Evolutionary conservation across 331 rosid genomes (phyloP), one percentile per base, ranked within the genome.

Genomic region (Arachis monticola): DNA sequence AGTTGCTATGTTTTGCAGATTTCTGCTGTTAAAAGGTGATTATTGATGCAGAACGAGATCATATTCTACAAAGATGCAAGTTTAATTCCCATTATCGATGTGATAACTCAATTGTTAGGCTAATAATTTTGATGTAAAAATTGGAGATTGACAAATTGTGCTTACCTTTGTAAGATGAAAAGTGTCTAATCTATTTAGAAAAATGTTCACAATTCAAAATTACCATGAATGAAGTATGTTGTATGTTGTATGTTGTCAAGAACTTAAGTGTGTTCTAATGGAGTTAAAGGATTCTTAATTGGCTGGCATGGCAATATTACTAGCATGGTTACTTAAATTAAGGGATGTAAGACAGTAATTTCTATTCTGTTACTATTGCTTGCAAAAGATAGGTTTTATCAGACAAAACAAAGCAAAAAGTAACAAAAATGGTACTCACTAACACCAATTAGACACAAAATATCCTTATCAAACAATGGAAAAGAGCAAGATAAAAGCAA

Each of bases 271-370:
- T 57, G 22, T 57, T 59, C 64, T 9, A 30, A 3, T 30, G 42
- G 64, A 59, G 64, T 59, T 59, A 47, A 47, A 57, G 35, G 61
- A 57, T 53, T 57, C 61, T 57, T 32, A 4, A 57, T 57, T 22
- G 9, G 35, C 14, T 57, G 35, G 32, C 35, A 13, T 53, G 8
- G 1, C 61, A 57, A 14, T 32, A 10, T 17, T 57, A 6, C 7
- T 2, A 17, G 7, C 14, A 57, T 57, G 5, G 35, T 17, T 57
- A 57, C 14, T 14, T 57, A 10, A n/a, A 14, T n/a, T 3, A 55
- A 55, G 13, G 4, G 44, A 31, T 41, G 10, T 31, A 60, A 60
- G 38, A 1, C 38, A 32, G 38, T 32, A 32, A 30, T 60, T 60
- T 27, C 42, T 27, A 59, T 9, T 27, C 42, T 30, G 32, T 9